Conservation (phyloP, 345 rosid genomes). For the Iberis pinnata region DNA sequence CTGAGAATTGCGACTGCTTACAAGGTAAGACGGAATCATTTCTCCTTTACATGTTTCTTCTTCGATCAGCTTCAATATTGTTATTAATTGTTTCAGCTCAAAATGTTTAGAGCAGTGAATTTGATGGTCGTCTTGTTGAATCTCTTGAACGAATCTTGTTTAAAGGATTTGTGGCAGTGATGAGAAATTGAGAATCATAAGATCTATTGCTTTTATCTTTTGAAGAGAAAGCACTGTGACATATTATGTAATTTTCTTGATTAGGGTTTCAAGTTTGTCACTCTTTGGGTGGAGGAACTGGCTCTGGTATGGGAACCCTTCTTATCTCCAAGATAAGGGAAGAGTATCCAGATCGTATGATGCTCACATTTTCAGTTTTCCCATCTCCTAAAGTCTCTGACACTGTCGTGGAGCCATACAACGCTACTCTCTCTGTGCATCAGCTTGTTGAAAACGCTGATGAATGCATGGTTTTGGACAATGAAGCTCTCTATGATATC, state of each 20-base stretch:
- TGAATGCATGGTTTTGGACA: conserved; percentile 62
- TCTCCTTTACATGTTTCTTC: too few relatives aligned
- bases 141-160: background rate
- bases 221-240: too few relatives aligned
- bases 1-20: conserved; percentile 1
- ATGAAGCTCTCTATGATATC: conserved; percentile 59
- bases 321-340: too few relatives aligned
- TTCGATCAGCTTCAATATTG: background rate
- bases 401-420: conserved; percentile 65
- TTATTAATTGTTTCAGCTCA: too few relatives aligned
- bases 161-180: background rate
- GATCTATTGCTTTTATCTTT: too few relatives aligned
- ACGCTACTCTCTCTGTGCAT: conserved; percentile 57
- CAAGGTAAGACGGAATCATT: conserved; percentile 14
- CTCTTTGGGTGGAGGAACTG: conserved; percentile 53
- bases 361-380: conserved; percentile 57
- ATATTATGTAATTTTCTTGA: background rate
- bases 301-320: too few relatives aligned
- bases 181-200: too few relatives aligned
- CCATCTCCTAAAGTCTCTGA: conserved; percentile 34
- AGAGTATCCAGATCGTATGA: conserved; percentile 52
- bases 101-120: background rate
- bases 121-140: background rate
- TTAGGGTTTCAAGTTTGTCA: conserved; percentile 62
- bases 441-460: conserved; percentile 66